Base-by-base conservation (phyloP, 352 stramenopile genomes). In the Phytophthora fragariaefolia region DNA sequence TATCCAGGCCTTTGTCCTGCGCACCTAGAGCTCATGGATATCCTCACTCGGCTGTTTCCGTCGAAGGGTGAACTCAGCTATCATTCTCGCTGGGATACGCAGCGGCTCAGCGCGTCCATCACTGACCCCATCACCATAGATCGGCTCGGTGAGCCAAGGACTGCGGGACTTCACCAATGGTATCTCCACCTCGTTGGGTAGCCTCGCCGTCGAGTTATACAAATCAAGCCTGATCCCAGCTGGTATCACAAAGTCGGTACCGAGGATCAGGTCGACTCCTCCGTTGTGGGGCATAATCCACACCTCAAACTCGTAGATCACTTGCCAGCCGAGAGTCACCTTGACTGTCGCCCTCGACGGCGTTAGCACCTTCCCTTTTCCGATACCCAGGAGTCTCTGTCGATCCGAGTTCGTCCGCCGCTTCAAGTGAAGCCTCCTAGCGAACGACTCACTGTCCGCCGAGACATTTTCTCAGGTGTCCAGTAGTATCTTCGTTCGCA, bases 41-140 rank as follows among this genome's bases (percentile, higher is more conserved):
- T 18, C 13, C 0, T 45, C 38, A 9, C 22, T 49, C 2, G 43
- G 43, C 9, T 30, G n/a, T 2, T 24, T 49, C 43, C 43, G 10
- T 26, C 8, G n/a, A n/a, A 49, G 43, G 7, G 9, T 30, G 70
- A 83, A 75, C 73, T 85, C 79, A 0, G 68, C 22, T 6, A 51
- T 67, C 64, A 36, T 58, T 67, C 40, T 63, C 55, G 9, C 71
- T 5, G n/a, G n/a, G 8, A 49, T 7, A 4, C 18, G 26, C 13
- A 49, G 2, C 10, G 43, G 9, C 18, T 49, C 43, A 17, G 18
- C 6, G 3, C 18, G 43, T 9, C 43, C 43, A 17, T 49, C 20
- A 5, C 7, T 28, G 43, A 28, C 17, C 18, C 17, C 22, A n/a
- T 28, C 20, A 8, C 6, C n/a, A 2, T 7, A n/a, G 22, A 4